phyloP scores from a whole-genome alignment of 2,329 filamentous ascomycete species.

The Colletotrichum costaricense region DNA sequence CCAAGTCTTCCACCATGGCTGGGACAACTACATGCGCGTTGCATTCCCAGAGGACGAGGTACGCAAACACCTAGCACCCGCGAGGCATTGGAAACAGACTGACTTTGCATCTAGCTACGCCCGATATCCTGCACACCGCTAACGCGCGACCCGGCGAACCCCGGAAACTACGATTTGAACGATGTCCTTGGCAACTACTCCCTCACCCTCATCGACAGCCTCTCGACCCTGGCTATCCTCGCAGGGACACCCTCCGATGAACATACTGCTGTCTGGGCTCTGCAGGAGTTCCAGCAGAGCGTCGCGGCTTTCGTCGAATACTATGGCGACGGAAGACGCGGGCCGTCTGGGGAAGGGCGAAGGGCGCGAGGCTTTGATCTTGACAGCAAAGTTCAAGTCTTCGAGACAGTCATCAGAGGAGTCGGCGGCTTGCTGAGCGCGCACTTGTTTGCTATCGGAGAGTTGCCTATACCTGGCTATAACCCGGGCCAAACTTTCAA shows the following conservation, averaged over 20 bases:
- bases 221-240: conserved; percentile 93
- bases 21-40: conserved; percentile 91
- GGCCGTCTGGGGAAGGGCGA: conserved; percentile 75
- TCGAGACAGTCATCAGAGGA: conserved; percentile 96
- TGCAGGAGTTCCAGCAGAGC: conserved; percentile 83
- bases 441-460: conserved; percentile 91
- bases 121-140: conserved; percentile 87
- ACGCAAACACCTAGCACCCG: conserved; percentile 33
- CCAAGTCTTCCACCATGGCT: conserved; percentile 96
- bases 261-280: conserved; percentile 68
- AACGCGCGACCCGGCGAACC: conserved; percentile 84
- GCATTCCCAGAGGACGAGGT: conserved; percentile 97
- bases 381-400: conserved; percentile 98
- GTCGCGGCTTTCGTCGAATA: conserved; percentile 80
- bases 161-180: conserved; percentile 86
- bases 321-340: conserved; percentile 86
- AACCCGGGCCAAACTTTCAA: conserved; percentile 55
- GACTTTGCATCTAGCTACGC: conserved; percentile 68
- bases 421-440: conserved; percentile 91
- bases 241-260: conserved; percentile 76
- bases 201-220: conserved; percentile 91
- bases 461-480: conserved; percentile 88
- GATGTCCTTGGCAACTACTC: conserved; percentile 98
- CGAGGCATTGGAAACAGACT: not conserved
- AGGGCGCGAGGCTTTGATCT: conserved; percentile 88